These are phyloP conservation scores for Cytospora piceicola DNA, from an alignment of 2,329 filamentous ascomycete species.

Conservation along the genomic window DNA sequence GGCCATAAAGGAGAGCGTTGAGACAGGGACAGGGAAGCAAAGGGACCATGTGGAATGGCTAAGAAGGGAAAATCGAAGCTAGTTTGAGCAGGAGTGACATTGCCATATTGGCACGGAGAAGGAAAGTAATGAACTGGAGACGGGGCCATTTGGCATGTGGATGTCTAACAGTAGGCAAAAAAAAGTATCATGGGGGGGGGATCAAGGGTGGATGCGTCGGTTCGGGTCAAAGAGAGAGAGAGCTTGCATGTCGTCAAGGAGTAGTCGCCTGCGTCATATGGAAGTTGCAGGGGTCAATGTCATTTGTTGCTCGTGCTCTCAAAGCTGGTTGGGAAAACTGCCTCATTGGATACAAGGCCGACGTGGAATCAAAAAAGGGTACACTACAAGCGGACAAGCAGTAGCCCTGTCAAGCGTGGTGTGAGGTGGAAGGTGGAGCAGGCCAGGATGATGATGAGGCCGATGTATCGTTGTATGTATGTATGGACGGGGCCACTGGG, in stretches of 20 bases:
- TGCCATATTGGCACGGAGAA: slow-evolving; percentile 39
- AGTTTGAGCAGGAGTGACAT: slow-evolving; percentile 35
- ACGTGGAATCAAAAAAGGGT: slow-evolving; percentile 18
- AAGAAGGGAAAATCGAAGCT: slow-evolving; percentile 37
- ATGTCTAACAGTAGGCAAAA: slow-evolving; percentile 32
- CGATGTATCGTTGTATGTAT: slow-evolving; percentile 26
- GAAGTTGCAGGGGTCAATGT: slow-evolving; percentile 29
- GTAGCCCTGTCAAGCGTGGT: slow-evolving; percentile 24
- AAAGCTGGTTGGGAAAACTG: slow-evolving; percentile 23
- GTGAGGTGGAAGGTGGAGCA: slow-evolving; percentile 21
- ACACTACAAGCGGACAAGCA: slow-evolving; percentile 21
- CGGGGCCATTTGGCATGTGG: slow-evolving; percentile 41
- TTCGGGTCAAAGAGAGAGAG: slow-evolving; percentile 38
- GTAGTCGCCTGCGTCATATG: slow-evolving; percentile 41
- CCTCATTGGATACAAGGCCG: slow-evolving; percentile 24
- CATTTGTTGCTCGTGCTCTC: slow-evolving; percentile 24
- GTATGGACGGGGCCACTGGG: slow-evolving; percentile 6
- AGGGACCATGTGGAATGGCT: slow-evolving; percentile 32
- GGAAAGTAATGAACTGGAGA: slow-evolving; percentile 37
- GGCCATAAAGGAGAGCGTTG: slow-evolving; percentile 30
- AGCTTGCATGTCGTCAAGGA: slow-evolving; percentile 38
- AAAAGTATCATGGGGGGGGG: slow-evolving; percentile 28
- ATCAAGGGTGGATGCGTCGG: slow-evolving; percentile 36
- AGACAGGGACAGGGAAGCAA: slow-evolving; percentile 32
- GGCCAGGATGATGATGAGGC: slow-evolving; percentile 18